These are phyloP conservation scores for Cladorrhinum sp. DNA, from an alignment of 2,329 filamentous ascomycete genomes.

Conservation along the genomic window DNA sequence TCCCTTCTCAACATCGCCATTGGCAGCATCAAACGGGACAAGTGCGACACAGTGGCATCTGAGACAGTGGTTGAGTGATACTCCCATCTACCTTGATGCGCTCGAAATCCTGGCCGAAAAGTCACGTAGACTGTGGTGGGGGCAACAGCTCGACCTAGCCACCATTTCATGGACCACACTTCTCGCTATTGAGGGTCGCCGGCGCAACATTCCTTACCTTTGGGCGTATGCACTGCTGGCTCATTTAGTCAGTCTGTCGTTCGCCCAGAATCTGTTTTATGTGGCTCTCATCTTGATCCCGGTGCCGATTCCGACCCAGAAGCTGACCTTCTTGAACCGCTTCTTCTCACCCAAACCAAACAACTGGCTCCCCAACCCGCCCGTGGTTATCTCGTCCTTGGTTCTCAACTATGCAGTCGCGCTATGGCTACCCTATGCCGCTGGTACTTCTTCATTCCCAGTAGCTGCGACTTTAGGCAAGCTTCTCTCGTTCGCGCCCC, in stretches of 20 bases:
- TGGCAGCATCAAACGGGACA: neutral
- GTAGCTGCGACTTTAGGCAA: constrained; percentile 33
- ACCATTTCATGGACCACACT: constrained; percentile 55
- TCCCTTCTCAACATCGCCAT: neutral
- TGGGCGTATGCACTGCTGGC: constrained; percentile 57
- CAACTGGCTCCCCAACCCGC: constrained; percentile 42
- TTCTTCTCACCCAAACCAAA: constrained; percentile 41
- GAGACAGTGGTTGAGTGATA: constrained; percentile 52
- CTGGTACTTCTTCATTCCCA: constrained; percentile 40
- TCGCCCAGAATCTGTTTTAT: constrained; percentile 62
- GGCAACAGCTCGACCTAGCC: constrained; percentile 56
- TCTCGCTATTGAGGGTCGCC: constrained; percentile 56
- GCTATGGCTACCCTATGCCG: constrained; percentile 39
- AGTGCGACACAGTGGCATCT: constrained; percentile 34
- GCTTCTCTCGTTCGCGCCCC: constrained; percentile 42
- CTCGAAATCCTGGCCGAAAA: constrained; percentile 54
- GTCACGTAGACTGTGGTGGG: constrained; percentile 59
- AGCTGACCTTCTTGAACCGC: constrained; percentile 29
- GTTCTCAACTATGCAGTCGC: constrained; percentile 36
- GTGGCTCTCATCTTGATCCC: constrained; percentile 56
- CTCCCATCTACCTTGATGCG: constrained; percentile 49
- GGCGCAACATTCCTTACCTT: constrained; percentile 53
- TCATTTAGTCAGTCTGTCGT: constrained; percentile 58
- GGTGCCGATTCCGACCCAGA: constrained; percentile 39
- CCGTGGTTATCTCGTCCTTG: constrained; percentile 35